Percentiles rank a stretch among this genome's conserved stretches.
These are phyloP conservation scores for Paramyrothecium roridum DNA, from an alignment of 2,329 filamentous ascomycete genomes.

Conservation along the genomic window DNA sequence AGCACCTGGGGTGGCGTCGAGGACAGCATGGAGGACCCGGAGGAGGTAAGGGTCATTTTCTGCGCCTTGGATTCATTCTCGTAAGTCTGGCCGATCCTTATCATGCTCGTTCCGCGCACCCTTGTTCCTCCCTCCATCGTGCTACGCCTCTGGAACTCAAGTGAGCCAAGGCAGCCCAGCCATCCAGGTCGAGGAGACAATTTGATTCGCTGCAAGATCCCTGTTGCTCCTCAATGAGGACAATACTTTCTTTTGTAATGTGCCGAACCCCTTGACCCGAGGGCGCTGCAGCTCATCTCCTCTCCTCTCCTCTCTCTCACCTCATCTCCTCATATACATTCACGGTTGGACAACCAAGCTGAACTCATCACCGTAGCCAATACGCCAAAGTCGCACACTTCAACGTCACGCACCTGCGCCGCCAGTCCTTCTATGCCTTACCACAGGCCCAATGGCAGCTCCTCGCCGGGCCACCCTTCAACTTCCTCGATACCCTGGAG, in stretches of 20 bases:
- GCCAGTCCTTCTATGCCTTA: slow-evolving; percentile 90
- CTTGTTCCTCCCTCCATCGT: not conserved
- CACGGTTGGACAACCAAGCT: not conserved
- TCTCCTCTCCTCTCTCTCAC: no score
- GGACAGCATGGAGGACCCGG: slow-evolving; percentile 67
- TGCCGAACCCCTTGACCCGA: no score
- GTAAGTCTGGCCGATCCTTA: slow-evolving; percentile 49
- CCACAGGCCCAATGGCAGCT: slow-evolving; percentile 81
- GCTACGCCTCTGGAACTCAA: not conserved
- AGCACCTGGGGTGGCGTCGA: slow-evolving; percentile 59
- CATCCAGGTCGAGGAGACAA: not conserved
- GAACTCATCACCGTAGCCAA: slow-evolving; percentile 52
- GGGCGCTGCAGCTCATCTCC: no score
- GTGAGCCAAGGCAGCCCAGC: not conserved
- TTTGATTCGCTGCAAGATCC: not conserved
- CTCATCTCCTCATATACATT: no score
- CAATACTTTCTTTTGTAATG: not conserved
- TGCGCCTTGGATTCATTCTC: slow-evolving; percentile 84
- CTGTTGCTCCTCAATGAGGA: not conserved
- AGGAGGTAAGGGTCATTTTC: slow-evolving; percentile 78
- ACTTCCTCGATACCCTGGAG: slow-evolving; percentile 73
- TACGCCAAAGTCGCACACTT: slow-evolving; percentile 83
- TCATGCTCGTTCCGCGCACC: not conserved
- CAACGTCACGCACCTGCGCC: slow-evolving; percentile 85
- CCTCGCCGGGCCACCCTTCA: slow-evolving; percentile 78